These are phyloP conservation scores for Mariannaea elegans DNA, from an alignment of 2,329 filamentous ascomycete species.

Conservation along the genomic window DNA sequence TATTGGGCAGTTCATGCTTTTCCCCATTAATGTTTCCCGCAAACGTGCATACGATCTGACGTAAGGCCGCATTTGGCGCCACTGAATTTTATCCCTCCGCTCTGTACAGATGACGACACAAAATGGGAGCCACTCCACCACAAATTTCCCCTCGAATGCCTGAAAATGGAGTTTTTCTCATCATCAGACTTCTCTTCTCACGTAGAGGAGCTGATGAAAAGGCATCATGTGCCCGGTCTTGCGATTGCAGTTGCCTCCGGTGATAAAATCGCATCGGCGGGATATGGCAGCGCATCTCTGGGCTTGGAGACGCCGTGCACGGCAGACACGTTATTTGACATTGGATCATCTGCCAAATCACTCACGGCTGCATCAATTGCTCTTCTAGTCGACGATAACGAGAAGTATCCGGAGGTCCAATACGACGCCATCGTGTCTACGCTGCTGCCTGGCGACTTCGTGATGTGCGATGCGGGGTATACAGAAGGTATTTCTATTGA, in stretches of 20 bases:
- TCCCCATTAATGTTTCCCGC: no score
- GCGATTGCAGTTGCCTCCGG: slow-evolving; percentile 34
- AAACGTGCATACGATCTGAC: no score
- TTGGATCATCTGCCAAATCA: slow-evolving; percentile 40
- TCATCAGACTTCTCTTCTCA: slow-evolving; percentile 26
- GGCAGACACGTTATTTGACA: slow-evolving; percentile 39
- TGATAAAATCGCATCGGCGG: slow-evolving; percentile 30
- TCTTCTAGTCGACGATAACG: slow-evolving; percentile 34
- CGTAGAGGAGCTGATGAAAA: slow-evolving; percentile 27
- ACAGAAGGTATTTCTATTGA: slow-evolving; percentile 34
- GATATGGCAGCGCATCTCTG: slow-evolving; percentile 33
- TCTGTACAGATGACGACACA: no score
- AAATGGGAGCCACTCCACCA: neutral
- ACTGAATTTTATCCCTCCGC: neutral
- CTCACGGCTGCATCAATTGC: slow-evolving; percentile 40
- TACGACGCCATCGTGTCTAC: slow-evolving; percentile 37
- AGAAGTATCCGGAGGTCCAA: slow-evolving; percentile 31
- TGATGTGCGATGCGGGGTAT: slow-evolving; percentile 32
- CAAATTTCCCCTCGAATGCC: neutral
- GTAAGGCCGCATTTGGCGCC: neutral
- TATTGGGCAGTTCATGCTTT: no score
- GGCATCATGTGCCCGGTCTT: slow-evolving; percentile 36
- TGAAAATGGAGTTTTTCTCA: slow-evolving; percentile 29
- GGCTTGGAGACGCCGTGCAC: slow-evolving; percentile 30
- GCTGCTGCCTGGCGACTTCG: slow-evolving; percentile 40